phyloP scores from a whole-genome alignment of 2,329 filamentous ascomycete genomes.

The Exophiala aquamarina region DNA sequence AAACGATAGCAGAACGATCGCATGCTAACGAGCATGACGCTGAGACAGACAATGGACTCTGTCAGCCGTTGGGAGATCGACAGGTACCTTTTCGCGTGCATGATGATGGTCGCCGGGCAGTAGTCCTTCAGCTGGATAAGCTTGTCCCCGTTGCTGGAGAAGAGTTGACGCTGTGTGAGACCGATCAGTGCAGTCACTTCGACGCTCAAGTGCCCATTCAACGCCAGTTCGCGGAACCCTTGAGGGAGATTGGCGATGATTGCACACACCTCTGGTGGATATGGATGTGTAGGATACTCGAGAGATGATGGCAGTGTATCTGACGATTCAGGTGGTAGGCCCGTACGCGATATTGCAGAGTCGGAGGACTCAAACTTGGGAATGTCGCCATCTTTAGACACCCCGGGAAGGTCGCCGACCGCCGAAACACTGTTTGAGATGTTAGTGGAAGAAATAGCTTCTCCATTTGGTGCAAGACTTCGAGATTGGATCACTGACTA shows the following conservation, averaged over 20 bases:
- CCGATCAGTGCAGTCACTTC: slow-evolving; percentile 6
- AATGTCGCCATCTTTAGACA: too few species aligned
- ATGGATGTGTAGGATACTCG: slow-evolving; percentile 13
- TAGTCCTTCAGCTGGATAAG: neutral
- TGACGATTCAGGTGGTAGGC: neutral
- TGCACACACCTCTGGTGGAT: slow-evolving; percentile 11
- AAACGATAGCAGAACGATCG: slow-evolving; percentile 1
- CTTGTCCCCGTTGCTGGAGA: neutral
- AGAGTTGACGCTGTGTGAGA: slow-evolving; percentile 1
- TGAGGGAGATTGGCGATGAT: slow-evolving; percentile 10
- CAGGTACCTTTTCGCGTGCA: neutral
- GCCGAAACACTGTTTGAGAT: too few species aligned
- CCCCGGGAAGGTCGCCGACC: too few species aligned
- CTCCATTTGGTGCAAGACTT: too few species aligned
- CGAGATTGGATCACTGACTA: too few species aligned
- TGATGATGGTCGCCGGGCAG: slow-evolving; percentile 4
- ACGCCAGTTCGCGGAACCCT: slow-evolving; percentile 9
- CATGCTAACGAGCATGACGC: slow-evolving; percentile 3
- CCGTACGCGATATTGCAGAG: too few species aligned
- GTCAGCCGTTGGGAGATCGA: slow-evolving; percentile 1
- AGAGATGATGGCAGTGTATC: neutral
- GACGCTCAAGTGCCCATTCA: slow-evolving; percentile 2
- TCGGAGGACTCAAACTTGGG: too few species aligned
- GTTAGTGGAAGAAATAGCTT: too few species aligned
- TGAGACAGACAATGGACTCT: slow-evolving; percentile 4